Percentiles rank a stretch among this genome's conserved stretches.
phyloP scores from a whole-genome alignment of 176 grass and related monocot genomes.

The Dendrocalamus sinicus region DNA sequence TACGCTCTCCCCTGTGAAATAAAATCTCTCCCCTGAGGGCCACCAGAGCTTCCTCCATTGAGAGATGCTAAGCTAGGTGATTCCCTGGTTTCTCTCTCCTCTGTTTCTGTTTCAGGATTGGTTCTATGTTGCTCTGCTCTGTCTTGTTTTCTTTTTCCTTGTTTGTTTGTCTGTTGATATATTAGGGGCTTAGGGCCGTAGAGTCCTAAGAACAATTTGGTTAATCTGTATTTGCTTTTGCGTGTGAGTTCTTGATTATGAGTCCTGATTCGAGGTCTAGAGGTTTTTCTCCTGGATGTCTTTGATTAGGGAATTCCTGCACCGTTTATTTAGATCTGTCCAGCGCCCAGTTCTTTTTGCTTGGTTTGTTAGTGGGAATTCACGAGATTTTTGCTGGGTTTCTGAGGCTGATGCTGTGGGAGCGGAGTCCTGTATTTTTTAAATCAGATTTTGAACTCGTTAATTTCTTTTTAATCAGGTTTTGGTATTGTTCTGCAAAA shows the following conservation, averaged over 20 bases:
- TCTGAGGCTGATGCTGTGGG: neutral
- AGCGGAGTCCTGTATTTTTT: neutral
- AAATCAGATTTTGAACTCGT: neutral
- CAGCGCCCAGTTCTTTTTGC: neutral
- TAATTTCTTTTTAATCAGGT: neutral
- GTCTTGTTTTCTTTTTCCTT: neutral
- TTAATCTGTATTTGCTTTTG: neutral
- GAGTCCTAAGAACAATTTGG: neutral
- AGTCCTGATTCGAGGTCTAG: neutral
- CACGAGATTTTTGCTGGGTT: neutral
- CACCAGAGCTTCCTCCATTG: slow-evolving; percentile 26
- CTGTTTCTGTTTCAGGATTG: neutral
- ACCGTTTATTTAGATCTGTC: slow-evolving; percentile 38
- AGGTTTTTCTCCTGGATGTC: slow-evolving; percentile 18
- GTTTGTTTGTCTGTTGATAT: neutral
- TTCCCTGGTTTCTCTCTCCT: neutral
- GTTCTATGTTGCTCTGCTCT: neutral
- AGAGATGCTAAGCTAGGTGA: slow-evolving; percentile 40
- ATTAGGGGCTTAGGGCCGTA: neutral
- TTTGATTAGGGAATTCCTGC: neutral
- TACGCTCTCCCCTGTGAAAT: slow-evolving; percentile 2
- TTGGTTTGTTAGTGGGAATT: neutral
- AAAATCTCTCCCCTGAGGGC: neutral
- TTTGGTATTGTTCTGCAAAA: neutral
- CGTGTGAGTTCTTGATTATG: neutral